Evolutionary conservation across 768 basidiomycete genomes (phyloP).

Genomic region (Xerocomellus amylosporus): DNA sequence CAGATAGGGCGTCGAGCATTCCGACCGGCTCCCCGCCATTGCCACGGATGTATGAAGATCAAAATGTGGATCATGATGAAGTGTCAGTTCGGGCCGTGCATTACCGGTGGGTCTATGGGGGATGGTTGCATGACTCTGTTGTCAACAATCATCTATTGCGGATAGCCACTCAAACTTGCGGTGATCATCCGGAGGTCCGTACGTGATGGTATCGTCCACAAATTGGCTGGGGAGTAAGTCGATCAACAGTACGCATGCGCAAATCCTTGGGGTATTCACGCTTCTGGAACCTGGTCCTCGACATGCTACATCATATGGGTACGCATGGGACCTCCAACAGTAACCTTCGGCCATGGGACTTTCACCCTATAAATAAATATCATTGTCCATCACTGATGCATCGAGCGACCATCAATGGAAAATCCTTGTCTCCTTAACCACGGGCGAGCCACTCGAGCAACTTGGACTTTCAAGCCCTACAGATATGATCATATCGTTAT

Average conservation of each 20-base stretch:
- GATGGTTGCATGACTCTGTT: not conserved
- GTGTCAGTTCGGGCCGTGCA: not conserved
- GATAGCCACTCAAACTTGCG: not conserved
- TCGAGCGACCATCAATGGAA: not conserved
- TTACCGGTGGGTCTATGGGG: not conserved
- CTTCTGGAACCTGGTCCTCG: not conserved
- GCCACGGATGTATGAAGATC: not conserved
- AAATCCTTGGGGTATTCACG: not conserved
- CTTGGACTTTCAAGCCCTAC: not conserved
- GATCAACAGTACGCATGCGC: not conserved
- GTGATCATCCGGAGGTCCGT: not conserved
- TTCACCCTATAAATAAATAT: not conserved
- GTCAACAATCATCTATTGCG: not conserved
- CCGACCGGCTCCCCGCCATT: not conserved
- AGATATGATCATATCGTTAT: constrained; percentile 2
- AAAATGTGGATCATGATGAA: not conserved
- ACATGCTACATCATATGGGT: not conserved
- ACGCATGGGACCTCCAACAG: not conserved
- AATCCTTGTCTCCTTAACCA: not conserved
- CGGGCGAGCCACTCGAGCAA: not conserved
- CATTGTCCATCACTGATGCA: constrained; percentile 4
- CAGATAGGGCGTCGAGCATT: not conserved
- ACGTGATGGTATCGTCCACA: not conserved
- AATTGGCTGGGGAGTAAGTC: not conserved
- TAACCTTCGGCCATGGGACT: not conserved